These are phyloP conservation scores for Cladorrhinum sp. DNA, from an alignment of 2,329 filamentous ascomycete genomes.

Conservation along the genomic window DNA sequence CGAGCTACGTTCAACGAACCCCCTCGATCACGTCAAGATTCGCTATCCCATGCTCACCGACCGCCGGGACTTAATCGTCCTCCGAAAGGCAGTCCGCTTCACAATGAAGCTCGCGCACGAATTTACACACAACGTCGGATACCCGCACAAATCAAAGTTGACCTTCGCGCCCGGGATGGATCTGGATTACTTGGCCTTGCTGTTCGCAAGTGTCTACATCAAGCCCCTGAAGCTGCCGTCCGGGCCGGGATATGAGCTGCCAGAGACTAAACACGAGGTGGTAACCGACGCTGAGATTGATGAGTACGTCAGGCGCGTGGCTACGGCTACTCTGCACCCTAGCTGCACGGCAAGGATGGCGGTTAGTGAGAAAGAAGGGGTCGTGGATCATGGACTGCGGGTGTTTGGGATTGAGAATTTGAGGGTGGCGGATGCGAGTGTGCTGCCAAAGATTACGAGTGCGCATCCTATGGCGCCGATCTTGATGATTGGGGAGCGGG, in stretches of 20 bases:
- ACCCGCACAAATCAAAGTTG: constrained; percentile 28
- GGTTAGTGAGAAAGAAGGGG: constrained; percentile 15
- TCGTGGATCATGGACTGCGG: constrained; percentile 28
- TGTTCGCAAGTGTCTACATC: constrained; percentile 4
- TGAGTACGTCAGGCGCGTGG: constrained; percentile 24
- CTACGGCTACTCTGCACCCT: constrained; percentile 34
- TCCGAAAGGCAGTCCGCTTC: constrained; percentile 32
- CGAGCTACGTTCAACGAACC: constrained; percentile 28
- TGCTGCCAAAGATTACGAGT: constrained; percentile 31
- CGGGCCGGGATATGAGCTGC: background rate
- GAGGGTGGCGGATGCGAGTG: constrained; percentile 30
- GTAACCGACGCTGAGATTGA: constrained; percentile 33
- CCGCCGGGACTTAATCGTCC: constrained; percentile 28
- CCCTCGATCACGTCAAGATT: constrained; percentile 33
- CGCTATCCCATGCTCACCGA: constrained; percentile 33
- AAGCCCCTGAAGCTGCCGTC: background rate
- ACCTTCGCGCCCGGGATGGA: constrained; percentile 30
- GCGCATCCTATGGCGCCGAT: constrained; percentile 31
- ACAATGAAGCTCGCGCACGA: constrained; percentile 31
- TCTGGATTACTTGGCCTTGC: constrained; percentile 9
- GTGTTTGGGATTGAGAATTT: constrained; percentile 27
- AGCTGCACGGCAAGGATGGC: constrained; percentile 42
- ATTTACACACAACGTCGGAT: constrained; percentile 26
- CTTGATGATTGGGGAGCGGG: constrained; percentile 33
- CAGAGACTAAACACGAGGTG: constrained; percentile 23